Base-by-base conservation (phyloP, 305 asterid species). In the Fraxinus velutina region DNA sequence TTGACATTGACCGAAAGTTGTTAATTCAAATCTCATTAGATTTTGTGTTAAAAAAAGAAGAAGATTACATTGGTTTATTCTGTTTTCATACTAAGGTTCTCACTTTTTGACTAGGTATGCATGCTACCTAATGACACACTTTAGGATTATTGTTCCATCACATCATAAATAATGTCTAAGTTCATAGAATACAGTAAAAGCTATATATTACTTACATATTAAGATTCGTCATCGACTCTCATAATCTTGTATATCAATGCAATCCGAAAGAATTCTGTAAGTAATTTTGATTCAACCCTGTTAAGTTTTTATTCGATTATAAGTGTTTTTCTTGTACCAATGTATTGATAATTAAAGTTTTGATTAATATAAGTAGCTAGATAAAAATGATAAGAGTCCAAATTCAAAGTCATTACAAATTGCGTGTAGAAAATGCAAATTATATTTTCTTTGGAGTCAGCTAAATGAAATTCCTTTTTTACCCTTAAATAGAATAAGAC, bases 371-470 rank as follows among this genome's bases (percentile, higher is more conserved):
- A 15, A 42, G 52, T 42, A 42, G 50, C 50, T 39, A 39, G n/a
- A 10, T 42, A 42, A 42, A 10, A 42, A 42, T 42, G 15, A 42
- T 42, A 42, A 32, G 8, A 3, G 34, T 24, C 71, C 50, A 37
- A 34, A 13, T 72, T 64, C 74, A 57, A 82, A 77, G 83, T 77
- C 76, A 77, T 80, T 77, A 44, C 50, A 76, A 80, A 39, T 82
- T 79, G 82, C 84, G 86, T 85, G 79, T 79, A 21, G 86, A 82
- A 85, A 47, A 24, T 55, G 84, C 39, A n/a, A n/a, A 52, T 52
- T 52, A 15, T 5, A 52, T 52, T 52, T 47, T 47, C 60, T 27
- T 27, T 27, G 30, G 19, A 13, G 19, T 13, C 57, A 12, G 5
- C 57, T 0, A 5, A 44, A 12, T 47, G 57, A 47, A 37, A 37